phyloP scores from a whole-genome alignment of 2,329 filamentous ascomycete genomes.

The Fusarium austroafricanum region DNA sequence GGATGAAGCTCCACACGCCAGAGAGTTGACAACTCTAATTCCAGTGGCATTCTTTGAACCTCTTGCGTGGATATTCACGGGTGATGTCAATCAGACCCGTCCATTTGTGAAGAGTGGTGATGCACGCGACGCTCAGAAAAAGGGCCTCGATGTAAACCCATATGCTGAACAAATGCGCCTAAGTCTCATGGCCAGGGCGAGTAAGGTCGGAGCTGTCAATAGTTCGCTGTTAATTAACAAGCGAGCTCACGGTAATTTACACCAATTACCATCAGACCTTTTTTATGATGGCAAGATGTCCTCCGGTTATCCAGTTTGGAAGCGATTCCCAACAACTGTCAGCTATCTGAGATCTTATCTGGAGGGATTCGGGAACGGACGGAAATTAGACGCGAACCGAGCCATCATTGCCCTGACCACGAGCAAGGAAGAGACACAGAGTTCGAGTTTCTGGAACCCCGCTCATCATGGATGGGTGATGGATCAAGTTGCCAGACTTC shows the following conservation, averaged over 20 bases:
- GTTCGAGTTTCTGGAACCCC: conserved; percentile 56
- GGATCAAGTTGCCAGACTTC: conserved; percentile 46
- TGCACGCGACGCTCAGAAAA: conserved; percentile 18
- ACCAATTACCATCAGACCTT: conserved; percentile 55
- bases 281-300: conserved; percentile 57
- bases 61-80: conserved; percentile 58
- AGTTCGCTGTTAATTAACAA: conserved; percentile 53
- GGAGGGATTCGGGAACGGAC: conserved; percentile 37
- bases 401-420: conserved; percentile 49
- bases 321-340: conserved; percentile 46
- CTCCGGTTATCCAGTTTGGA: conserved; percentile 43
- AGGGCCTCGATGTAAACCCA: conserved; percentile 48
- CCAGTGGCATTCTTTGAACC: conserved; percentile 58
- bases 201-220: conserved; percentile 47
- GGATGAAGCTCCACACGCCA: conserved; percentile 70
- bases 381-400: conserved; percentile 50
- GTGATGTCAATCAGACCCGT: conserved; percentile 58
- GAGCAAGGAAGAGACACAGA: conserved; percentile 45
- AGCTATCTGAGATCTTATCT: conserved; percentile 48
- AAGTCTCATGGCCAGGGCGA: conserved; percentile 56
- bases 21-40: conserved; percentile 60
- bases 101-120: conserved; percentile 54
- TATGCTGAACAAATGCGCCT: conserved; percentile 49
- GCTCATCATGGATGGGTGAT: conserved; percentile 54
- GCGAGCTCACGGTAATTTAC: conserved; percentile 53